Base-by-base conservation (phyloP, 129 eudicot genomes). In the Tagetes erecta region DNA sequence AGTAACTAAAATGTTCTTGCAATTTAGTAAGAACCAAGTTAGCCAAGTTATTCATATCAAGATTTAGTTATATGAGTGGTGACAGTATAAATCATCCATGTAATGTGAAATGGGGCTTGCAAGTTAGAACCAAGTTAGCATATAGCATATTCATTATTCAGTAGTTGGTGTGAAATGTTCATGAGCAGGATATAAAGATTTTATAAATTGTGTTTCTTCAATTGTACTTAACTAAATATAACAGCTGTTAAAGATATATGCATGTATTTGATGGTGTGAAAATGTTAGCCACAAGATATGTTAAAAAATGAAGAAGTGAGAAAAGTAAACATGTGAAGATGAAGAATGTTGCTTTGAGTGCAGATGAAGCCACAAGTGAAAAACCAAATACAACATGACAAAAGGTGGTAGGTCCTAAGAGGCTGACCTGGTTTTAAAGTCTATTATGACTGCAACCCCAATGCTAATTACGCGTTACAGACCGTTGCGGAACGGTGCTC, bases 271-370 rank as follows among this genome's bases (percentile, higher is more conserved):
- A 46, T 73, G 56, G 58, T 51, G 65, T 62, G 71, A 75, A 73
- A 50, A 74, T 40, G 51, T 31, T 38, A 37, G 38, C n/a, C 6
- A 38, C 31, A 36, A 4, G 71, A n/a, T 64, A 65, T n/a, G 64
- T 56, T 49, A 64, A 52, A 65, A 50, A 47, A 39, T n/a, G 35
- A 35, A 39, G 55, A 58, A 77, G 70, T 44, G 58, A 53, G 68
- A 71, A 76, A 63, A 31, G 67, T 63, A 63, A 33, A 78, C 82
- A 63, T 72, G 77, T 71, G 82, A 78, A 65, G 40, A 20, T 79
- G 74, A 79, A 79, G 74, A 79, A 79, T 72, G 83, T 35, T 79
- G 73, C 74, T 72, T 66, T 79, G 83, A 73, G 83, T 79, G 70
- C 60, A 55, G 60, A 44, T 57, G 62, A 79, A 79, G 73, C 68